Conservation (phyloP, 352 stramenopile species). For the Phytophthora kernoviae region DNA sequence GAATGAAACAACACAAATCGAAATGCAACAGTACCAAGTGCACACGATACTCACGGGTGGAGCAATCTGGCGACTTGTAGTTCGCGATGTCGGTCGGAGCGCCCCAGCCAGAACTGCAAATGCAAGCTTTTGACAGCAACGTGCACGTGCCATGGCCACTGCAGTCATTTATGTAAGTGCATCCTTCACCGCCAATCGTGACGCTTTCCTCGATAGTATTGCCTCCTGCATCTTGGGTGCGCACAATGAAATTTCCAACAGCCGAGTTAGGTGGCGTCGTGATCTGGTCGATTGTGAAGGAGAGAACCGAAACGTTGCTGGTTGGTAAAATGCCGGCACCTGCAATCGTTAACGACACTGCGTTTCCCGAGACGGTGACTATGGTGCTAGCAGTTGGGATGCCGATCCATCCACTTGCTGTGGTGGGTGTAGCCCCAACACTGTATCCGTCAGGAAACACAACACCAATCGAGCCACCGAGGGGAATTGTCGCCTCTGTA, state of each 20-base stretch:
- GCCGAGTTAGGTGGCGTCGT: conserved; percentile 52
- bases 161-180: conserved; percentile 80
- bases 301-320: conserved; percentile 34
- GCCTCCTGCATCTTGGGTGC: conserved; percentile 44
- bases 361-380: conserved; percentile 28
- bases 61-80: conserved; percentile 85
- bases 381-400: conserved; percentile 41
- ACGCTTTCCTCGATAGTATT: conserved; percentile 63
- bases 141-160: conserved; percentile 83
- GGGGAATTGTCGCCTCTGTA: conserved; percentile 41
- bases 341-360: conserved; percentile 43
- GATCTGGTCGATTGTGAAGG: conserved; percentile 50
- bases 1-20: neutral
- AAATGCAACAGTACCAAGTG: neutral
- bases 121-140: conserved; percentile 62
- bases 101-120: conserved; percentile 68
- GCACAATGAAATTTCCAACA: conserved; percentile 55
- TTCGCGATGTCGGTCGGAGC: conserved; percentile 65
- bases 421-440: conserved; percentile 28
- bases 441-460: conserved; percentile 54
- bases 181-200: conserved; percentile 62
- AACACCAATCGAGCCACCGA: conserved; percentile 48
- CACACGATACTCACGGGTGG: conserved; percentile 43
- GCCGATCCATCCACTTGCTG: conserved; percentile 31
- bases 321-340: conserved; percentile 33